A percentile compares a stretch with the other conserved stretches of the same genome.
Evolutionary conservation across 345 rosid species (phyloP).

Genomic region (Hevea brasiliensis): DNA sequence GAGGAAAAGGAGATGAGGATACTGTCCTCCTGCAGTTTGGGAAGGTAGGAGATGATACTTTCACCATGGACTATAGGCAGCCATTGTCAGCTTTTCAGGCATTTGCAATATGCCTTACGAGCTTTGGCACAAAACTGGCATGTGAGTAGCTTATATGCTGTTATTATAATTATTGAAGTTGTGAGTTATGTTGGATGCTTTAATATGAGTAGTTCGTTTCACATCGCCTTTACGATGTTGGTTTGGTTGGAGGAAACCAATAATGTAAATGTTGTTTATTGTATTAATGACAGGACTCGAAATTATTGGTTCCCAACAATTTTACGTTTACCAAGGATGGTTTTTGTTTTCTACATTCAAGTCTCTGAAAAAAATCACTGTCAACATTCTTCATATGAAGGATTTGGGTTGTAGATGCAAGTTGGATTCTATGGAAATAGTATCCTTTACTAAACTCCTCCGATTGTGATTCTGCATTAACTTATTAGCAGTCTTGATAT

Average conservation of each 20-base stretch:
- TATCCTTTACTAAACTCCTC: too few species aligned
- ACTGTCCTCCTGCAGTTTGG: constrained; percentile 88
- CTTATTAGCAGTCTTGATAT: too few species aligned
- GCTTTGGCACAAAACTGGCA: constrained; percentile 94
- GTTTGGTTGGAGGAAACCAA: constrained; percentile 26
- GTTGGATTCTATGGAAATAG: too few species aligned
- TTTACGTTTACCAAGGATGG: background rate
- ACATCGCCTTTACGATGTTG: constrained; percentile 14
- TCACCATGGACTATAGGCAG: constrained; percentile 92
- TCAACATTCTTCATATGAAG: too few species aligned
- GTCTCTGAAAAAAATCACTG: too few species aligned
- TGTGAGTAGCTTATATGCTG: constrained; percentile 57
- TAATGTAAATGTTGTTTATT: constrained; percentile 38
- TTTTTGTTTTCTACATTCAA: too few species aligned
- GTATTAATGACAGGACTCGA: constrained; percentile 17
- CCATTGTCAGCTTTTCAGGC: constrained; percentile 95
- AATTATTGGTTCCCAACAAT: constrained; percentile 16
- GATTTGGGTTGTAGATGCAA: too few species aligned
- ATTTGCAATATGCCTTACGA: constrained; percentile 88
- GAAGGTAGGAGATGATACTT: constrained; percentile 77
- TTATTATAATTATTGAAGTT: constrained; percentile 3
- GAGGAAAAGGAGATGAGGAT: constrained; percentile 88
- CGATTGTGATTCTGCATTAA: too few species aligned
- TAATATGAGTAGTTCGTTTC: constrained; percentile 20
- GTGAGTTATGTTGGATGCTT: constrained; percentile 20